Evolutionary conservation across 1,139 yeast species (phyloP).

Genomic region (Zygoascus hellenicus): DNA sequence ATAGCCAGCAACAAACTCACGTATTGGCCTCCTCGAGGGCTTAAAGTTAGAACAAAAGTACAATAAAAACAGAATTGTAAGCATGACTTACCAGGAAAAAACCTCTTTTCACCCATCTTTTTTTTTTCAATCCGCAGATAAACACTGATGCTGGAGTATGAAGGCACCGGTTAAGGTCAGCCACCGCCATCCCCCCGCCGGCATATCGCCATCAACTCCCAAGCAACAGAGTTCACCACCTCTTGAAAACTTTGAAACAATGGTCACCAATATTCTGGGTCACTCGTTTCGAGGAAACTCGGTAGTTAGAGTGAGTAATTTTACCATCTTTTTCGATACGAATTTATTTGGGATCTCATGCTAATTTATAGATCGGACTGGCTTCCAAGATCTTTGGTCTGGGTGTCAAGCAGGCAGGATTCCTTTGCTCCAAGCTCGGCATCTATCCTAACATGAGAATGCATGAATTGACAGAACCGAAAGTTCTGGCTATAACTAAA

Average conservation of each 20-base stretch:
- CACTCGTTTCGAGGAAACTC: constrained; percentile 39
- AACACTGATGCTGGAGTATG: neutral
- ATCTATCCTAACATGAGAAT: constrained; percentile 90
- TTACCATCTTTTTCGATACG: neutral
- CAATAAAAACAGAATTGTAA: neutral
- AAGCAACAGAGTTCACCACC: neutral
- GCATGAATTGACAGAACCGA: constrained; percentile 88
- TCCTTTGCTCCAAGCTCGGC: constrained; percentile 81
- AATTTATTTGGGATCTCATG: constrained; percentile 1
- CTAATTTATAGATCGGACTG: constrained; percentile 53
- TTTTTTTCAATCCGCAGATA: neutral
- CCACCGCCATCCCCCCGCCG: neutral
- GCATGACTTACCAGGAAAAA: constrained; percentile 7
- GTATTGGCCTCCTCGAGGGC: constrained; percentile 32
- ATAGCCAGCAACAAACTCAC: constrained; percentile 25
- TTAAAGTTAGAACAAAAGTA: constrained; percentile 9
- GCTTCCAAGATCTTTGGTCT: constrained; percentile 81
- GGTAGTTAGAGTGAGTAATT: constrained; percentile 29
- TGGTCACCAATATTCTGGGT: constrained; percentile 39
- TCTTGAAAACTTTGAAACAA: constrained; percentile 12
- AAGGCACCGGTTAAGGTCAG: neutral
- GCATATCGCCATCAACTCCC: neutral
- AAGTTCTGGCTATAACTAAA: constrained; percentile 77
- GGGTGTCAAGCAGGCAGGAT: constrained; percentile 67
- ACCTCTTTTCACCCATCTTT: constrained; percentile 7